Base-by-base conservation (phyloP, 2,329 filamentous ascomycete species). In the Mariannaea sp. region DNA sequence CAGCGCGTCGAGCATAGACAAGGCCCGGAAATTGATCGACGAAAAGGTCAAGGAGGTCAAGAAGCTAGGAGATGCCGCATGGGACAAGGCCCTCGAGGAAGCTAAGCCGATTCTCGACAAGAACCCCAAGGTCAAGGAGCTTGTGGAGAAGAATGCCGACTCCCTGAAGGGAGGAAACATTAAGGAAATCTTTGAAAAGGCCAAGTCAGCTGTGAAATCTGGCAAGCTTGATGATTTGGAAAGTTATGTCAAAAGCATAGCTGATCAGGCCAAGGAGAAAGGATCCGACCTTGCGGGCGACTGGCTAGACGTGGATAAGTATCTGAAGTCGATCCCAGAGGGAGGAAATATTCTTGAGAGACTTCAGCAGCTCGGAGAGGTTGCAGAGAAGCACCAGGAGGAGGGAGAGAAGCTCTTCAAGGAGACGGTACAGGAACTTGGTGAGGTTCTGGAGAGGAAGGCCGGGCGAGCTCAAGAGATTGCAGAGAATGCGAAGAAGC, bases 31-130 rank as follows among this genome's bases (percentile, higher is more conserved):
- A 59, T 67, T 92, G 32, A 75, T 90, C 1, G 78, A 90, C 55
- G 86, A 92, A 44, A 91, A 89, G 80, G 77, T 80, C 2, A 74
- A 89, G 66, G 77, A 88, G 69, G 65, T 91, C 26, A 79, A 82
- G 72, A 80, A 86, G 70, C 72, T 90, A 2, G 87, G 86, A 17
- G 86, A 91, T 33, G 79, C 90, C 70, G 84, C 85, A 0, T 92
- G 86, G 86, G 77, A 84, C 59, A 87, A 89, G 75, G 86, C 83
- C 0, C 67, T 89, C 40, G 84, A 91, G 71, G 77, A 89, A 71
- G 85, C 83, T 29, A 85, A 88, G 75, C 87, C 88, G 0, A 82
- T 84, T 54, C 78, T 92, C 1, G 87, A 91, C 61, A 90, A 90
- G 78, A 89, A 83, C 71, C 87, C 88, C n/a, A 77, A 89, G 73